Conservation (phyloP, 768 basidiomycete genomes). For the Cubamyces lactineus region DNA sequence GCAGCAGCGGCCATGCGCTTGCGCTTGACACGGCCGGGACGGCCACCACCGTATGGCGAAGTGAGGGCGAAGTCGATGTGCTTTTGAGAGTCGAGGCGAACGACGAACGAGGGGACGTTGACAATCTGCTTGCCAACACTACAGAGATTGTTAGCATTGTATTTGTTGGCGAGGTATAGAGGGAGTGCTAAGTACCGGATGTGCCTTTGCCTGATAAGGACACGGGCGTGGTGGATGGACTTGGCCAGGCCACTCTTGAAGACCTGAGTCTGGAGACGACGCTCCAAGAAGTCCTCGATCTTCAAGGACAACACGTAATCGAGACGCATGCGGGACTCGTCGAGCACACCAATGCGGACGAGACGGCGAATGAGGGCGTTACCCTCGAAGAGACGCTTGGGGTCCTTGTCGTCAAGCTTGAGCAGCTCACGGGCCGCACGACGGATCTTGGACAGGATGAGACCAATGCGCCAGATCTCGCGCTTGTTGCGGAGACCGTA, state of each 20-base stretch:
- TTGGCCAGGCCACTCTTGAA: conserved; percentile 99
- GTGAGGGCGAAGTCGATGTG: conserved; percentile 99
- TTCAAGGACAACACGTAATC: conserved; percentile 99
- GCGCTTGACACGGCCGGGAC: conserved; percentile 88
- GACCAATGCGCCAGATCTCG: conserved; percentile 99
- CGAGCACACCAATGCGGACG: conserved; percentile 99
- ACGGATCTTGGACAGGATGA: conserved; percentile 99
- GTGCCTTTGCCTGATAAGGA: conserved; percentile 97
- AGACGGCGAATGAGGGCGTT: conserved; percentile 96
- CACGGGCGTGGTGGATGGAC: conserved; percentile 98
- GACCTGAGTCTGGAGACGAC: conserved; percentile 97
- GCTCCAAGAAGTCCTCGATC: conserved; percentile 99
- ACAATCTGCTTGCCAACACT: conserved; percentile 99
- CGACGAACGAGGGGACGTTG: conserved; percentile 98
- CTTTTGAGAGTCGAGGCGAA: conserved; percentile 99
- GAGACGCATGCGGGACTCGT: conserved; percentile 98
- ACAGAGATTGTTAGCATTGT: not conserved
- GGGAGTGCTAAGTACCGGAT: conserved; percentile 72
- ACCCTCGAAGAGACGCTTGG: conserved; percentile 99
- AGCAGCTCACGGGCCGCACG: conserved; percentile 99
- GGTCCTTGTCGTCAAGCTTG: conserved; percentile 99
- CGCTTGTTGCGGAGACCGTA: conserved; percentile 99
- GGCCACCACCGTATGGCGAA: conserved; percentile 59
- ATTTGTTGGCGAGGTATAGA: not conserved
- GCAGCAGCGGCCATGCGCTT: conserved; percentile 84